Percentiles rank a stretch among this genome's conserved stretches.
Evolutionary conservation across 768 basidiomycete genomes (phyloP).

Genomic region (Hygrophorus russula): DNA sequence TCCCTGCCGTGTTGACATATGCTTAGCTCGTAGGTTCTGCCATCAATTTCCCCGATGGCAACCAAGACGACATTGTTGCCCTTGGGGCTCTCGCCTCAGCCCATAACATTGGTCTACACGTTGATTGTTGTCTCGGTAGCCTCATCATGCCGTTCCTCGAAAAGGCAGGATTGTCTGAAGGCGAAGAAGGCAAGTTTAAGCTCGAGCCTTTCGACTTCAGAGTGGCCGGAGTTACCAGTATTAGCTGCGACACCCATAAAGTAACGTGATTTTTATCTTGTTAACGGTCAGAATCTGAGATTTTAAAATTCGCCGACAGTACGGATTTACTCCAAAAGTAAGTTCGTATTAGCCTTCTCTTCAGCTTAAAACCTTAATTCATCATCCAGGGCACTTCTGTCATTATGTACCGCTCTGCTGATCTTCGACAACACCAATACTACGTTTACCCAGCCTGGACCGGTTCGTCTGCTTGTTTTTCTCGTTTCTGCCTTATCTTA

Average conservation of each 20-base stretch:
- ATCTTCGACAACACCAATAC: conserved; percentile 75
- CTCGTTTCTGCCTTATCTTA: conserved; percentile 1
- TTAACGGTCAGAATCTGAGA: conserved; percentile 3
- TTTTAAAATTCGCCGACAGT: conserved; percentile 31
- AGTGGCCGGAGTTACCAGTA: conserved; percentile 83
- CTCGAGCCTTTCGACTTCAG: conserved; percentile 80
- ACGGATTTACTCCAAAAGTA: conserved; percentile 91
- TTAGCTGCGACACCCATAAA: conserved; percentile 96
- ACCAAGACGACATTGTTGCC: conserved; percentile 75
- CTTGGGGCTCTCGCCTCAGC: conserved; percentile 65
- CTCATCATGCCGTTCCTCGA: conserved; percentile 94
- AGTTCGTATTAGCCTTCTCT: conserved; percentile 6
- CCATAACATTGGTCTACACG: conserved; percentile 79
- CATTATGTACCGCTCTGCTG: conserved; percentile 82
- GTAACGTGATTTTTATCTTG: conserved; percentile 21
- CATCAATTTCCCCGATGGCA: conserved; percentile 78
- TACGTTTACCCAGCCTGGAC: conserved; percentile 77
- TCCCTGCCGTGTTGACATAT: conserved; percentile 1
- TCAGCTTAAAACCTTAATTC: neutral
- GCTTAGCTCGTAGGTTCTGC: conserved; percentile 74
- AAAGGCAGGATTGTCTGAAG: conserved; percentile 55
- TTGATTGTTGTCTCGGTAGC: conserved; percentile 90
- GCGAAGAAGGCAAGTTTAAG: conserved; percentile 43
- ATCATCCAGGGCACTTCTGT: conserved; percentile 70
- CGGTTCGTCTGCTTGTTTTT: conserved; percentile 28